These are phyloP conservation scores for Saxophila tyrrhenica DNA, from an alignment of 495 filamentous ascomycete species.

Conservation along the genomic window DNA sequence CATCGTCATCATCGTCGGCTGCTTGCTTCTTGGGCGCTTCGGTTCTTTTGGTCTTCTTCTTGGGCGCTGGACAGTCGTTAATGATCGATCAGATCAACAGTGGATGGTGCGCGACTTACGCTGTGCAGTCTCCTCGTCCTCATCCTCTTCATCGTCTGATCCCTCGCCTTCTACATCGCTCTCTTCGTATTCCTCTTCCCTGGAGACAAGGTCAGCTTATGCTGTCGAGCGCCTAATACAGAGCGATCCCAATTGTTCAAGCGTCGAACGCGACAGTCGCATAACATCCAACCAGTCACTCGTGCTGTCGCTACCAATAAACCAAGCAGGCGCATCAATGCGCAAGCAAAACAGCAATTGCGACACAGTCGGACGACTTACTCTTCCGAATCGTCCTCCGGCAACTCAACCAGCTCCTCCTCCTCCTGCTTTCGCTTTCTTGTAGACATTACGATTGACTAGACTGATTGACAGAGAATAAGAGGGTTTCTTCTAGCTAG, in stretches of 20 bases:
- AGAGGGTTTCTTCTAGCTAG: neutral
- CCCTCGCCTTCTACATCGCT: conserved; percentile 18
- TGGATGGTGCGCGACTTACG: neutral
- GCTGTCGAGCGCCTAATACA: neutral
- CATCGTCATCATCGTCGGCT: conserved; percentile 12
- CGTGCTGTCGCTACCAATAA: neutral
- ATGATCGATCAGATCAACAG: neutral
- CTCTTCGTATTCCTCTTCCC: conserved; percentile 25
- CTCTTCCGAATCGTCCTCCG: conserved; percentile 51
- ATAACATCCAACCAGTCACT: neutral
- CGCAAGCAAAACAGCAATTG: neutral
- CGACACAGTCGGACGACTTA: conserved; percentile 28
- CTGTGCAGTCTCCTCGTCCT: conserved; percentile 10
- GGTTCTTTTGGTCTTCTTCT: conserved; percentile 11
- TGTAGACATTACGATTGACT: conserved; percentile 38
- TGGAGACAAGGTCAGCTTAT: neutral
- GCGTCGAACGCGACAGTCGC: neutral
- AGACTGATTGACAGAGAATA: neutral
- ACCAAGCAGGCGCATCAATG: neutral
- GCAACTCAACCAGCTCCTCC: conserved; percentile 49
- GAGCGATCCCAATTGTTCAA: conserved; percentile 9
- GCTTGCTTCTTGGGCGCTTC: conserved; percentile 8
- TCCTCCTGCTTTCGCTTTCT: conserved; percentile 56
- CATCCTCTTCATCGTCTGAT: conserved; percentile 21
- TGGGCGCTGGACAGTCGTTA: conserved; percentile 1